Evolutionary conservation across 495 filamentous ascomycete species (phyloP).

Genomic region (Pseudomonodictys pantanalensis): DNA sequence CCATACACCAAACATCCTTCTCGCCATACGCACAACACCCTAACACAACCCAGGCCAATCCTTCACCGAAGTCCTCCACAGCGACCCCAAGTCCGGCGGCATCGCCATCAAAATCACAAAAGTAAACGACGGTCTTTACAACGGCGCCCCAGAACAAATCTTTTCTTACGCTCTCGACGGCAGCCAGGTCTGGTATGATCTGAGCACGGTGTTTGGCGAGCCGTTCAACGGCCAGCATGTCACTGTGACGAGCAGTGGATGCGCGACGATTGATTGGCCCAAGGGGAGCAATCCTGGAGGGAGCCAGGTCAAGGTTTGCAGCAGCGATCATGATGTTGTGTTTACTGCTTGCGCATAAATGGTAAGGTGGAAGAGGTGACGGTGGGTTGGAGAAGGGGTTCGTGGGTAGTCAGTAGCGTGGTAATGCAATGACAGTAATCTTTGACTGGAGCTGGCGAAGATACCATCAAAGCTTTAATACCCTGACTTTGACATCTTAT

Average conservation of each 20-base stretch:
- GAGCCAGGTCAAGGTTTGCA: constrained; percentile 42
- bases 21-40: constrained; percentile 41
- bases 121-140: constrained; percentile 50
- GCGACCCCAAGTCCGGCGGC: constrained; percentile 47
- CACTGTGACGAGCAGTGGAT: constrained; percentile 39
- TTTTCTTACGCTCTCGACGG: constrained; percentile 56
- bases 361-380: neutral
- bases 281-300: constrained; percentile 50
- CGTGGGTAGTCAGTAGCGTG: too few relatives aligned
- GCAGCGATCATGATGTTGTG: constrained; percentile 15
- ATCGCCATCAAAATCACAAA: constrained; percentile 56
- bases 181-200: constrained; percentile 53
- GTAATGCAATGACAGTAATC: too few relatives aligned
- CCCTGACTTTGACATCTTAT: too few relatives aligned
- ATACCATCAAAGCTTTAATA: too few relatives aligned
- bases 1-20: constrained; percentile 42
- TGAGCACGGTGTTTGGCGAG: constrained; percentile 56
- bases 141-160: constrained; percentile 51
- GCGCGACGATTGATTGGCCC: constrained; percentile 49
- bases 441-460: too few relatives aligned
- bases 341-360: constrained; percentile 19
- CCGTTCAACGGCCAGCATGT: constrained; percentile 51
- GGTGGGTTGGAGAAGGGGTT: too few relatives aligned
- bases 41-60: neutral
- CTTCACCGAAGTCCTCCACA: constrained; percentile 17